These are phyloP conservation scores for Paramyrothecium roridum DNA, from an alignment of 2,329 filamentous ascomycete genomes.

Conservation along the genomic window DNA sequence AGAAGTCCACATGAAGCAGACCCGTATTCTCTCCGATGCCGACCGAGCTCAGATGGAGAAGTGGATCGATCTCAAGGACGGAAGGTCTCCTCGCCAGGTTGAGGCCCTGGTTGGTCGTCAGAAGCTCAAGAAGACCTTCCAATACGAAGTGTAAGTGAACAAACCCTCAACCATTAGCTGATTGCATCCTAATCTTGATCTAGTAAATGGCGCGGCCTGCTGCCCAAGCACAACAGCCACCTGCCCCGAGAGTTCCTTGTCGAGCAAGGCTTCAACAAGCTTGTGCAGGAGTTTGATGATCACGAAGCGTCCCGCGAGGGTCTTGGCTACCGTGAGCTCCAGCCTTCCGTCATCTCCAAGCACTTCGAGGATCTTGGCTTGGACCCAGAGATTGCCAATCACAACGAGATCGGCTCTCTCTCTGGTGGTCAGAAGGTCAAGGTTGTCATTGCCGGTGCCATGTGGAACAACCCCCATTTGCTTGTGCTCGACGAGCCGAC, in stretches of 20 bases:
- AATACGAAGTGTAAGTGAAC: slow-evolving; percentile 80
- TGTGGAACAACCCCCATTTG: slow-evolving; percentile 99
- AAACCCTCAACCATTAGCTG: neutral
- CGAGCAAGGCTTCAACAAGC: slow-evolving; percentile 84
- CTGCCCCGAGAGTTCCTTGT: slow-evolving; percentile 89
- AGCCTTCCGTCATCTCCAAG: slow-evolving; percentile 91
- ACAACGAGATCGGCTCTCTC: slow-evolving; percentile 95
- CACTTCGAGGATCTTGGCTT: slow-evolving; percentile 97
- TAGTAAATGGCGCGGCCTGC: slow-evolving; percentile 81
- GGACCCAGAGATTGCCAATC: slow-evolving; percentile 96
- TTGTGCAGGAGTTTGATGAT: slow-evolving; percentile 97
- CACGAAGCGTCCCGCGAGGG: slow-evolving; percentile 98
- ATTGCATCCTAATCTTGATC: too few relatives aligned
- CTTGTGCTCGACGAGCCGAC: slow-evolving; percentile 97
- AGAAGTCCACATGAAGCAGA: slow-evolving; percentile 97
- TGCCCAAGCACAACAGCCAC: slow-evolving; percentile 91
- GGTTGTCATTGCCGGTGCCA: slow-evolving; percentile 91
- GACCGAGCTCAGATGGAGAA: slow-evolving; percentile 93
- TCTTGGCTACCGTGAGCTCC: slow-evolving; percentile 90
- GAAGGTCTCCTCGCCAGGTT: slow-evolving; percentile 71
- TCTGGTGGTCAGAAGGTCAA: slow-evolving; percentile 99
- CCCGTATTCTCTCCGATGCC: slow-evolving; percentile 78
- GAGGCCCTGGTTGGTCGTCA: slow-evolving; percentile 92
- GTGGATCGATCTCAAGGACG: slow-evolving; percentile 79
- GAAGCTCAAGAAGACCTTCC: slow-evolving; percentile 98